A percentile compares a stretch with the other conserved stretches of the same genome.
Evolutionary conservation across 306 rosid species (phyloP).

Genomic region (Dryas alaskensis): DNA sequence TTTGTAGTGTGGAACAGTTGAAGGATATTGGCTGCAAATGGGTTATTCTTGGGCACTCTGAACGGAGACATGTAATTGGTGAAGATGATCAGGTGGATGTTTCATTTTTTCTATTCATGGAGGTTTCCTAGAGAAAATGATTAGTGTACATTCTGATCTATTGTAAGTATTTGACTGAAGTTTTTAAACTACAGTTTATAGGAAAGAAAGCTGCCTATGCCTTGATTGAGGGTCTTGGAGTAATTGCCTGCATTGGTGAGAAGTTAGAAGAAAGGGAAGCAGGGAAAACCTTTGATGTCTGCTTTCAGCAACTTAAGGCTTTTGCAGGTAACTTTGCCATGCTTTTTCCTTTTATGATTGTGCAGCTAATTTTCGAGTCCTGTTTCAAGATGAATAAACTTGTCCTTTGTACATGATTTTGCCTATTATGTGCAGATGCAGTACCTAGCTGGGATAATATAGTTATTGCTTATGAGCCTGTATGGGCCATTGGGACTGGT

Average conservation of each 20-base stretch:
- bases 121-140: slow-evolving; percentile 20
- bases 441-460: slow-evolving; percentile 91
- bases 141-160: slow-evolving; percentile 20
- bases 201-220: slow-evolving; percentile 99
- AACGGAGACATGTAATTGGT: slow-evolving; percentile 90
- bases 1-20: slow-evolving; percentile 82
- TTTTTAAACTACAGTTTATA: slow-evolving; percentile 65
- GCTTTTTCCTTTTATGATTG: slow-evolving; percentile 18
- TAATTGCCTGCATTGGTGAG: slow-evolving; percentile 96
- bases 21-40: slow-evolving; percentile 88
- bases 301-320: slow-evolving; percentile 81
- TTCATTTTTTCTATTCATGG: slow-evolving; percentile 15
- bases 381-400: neutral
- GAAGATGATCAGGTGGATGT: slow-evolving; percentile 85
- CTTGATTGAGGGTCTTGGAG: slow-evolving; percentile 87
- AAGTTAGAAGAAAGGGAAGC: slow-evolving; percentile 89
- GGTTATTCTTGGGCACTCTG: slow-evolving; percentile 99
- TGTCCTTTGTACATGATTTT: slow-evolving; percentile 8
- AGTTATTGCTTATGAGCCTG: slow-evolving; percentile 97
- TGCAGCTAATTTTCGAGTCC: neutral
- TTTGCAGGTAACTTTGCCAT: slow-evolving; percentile 58
- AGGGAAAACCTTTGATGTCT: slow-evolving; percentile 89
- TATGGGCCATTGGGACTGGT: slow-evolving; percentile 99
- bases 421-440: slow-evolving; percentile 54
- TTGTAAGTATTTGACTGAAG: slow-evolving; percentile 25